Percentiles rank a stretch among this genome's conserved stretches.
These are phyloP conservation scores for Coelastrella sp. DNA, from an alignment of 139 green algal species.

Conservation along the genomic window DNA sequence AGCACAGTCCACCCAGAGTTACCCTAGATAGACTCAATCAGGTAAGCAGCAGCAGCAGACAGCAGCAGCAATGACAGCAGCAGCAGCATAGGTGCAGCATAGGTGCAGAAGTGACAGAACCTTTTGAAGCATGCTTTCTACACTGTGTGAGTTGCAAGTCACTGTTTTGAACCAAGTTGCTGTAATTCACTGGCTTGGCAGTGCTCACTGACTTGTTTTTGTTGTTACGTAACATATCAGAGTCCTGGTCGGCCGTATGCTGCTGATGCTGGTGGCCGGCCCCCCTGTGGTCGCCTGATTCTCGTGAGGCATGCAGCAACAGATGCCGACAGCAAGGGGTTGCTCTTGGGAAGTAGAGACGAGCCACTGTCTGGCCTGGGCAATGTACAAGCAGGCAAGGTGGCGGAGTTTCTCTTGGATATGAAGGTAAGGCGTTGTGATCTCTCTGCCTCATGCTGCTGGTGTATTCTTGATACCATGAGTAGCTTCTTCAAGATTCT, in stretches of 20 bases:
- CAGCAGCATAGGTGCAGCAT: too few relatives aligned
- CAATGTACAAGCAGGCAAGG: slow-evolving; percentile 60
- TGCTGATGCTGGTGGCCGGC: slow-evolving; percentile 42
- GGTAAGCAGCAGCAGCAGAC: background rate
- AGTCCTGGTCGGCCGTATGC: slow-evolving; percentile 62
- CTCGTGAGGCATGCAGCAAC: slow-evolving; percentile 67
- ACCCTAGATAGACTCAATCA: slow-evolving; percentile 73
- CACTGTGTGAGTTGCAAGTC: too few relatives aligned
- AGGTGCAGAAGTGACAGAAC: too few relatives aligned
- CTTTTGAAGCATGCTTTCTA: too few relatives aligned
- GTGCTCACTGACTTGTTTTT: too few relatives aligned
- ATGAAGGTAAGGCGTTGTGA: slow-evolving; percentile 50
- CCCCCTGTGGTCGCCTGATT: slow-evolving; percentile 53
- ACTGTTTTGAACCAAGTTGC: too few relatives aligned
- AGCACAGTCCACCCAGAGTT: slow-evolving; percentile 50
- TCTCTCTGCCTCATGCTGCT: too few relatives aligned
- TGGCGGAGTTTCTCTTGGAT: slow-evolving; percentile 62
- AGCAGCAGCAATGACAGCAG: too few relatives aligned
- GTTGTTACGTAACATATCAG: too few relatives aligned
- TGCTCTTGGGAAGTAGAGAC: slow-evolving; percentile 58
- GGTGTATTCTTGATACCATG: too few relatives aligned
- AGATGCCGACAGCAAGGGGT: slow-evolving; percentile 50
- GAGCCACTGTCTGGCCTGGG: slow-evolving; percentile 59
- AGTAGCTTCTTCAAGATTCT: too few relatives aligned
- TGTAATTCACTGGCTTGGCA: too few relatives aligned